Evolutionary conservation across 1,139 yeast species (phyloP), one percentile per base, ranked within the genome.

Genomic region (Saccharomyces pastorianus): DNA sequence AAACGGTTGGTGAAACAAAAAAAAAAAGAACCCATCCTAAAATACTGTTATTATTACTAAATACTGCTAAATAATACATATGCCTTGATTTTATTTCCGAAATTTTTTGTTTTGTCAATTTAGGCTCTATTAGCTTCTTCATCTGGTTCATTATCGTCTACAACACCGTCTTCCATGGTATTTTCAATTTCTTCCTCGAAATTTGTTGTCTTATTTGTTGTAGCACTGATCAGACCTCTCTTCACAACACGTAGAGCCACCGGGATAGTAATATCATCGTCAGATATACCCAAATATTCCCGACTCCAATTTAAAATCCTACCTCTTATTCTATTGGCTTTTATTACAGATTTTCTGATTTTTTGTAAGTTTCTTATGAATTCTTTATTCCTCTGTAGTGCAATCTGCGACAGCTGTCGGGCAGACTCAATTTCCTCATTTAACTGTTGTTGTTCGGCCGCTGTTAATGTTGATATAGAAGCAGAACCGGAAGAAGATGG

Each of bases 351-450:
- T 63, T 79, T 79, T 60, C 97, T 78, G 49, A 93, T 79, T 47
- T 77, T 80, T 26, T 81, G 75, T 67, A 93, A 75, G 59, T 90
- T 87, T 64, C 95, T 79, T 54, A 90, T 85, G 67, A 86, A 91
- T 70, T 93, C 98, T 67, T 88, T 91, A 64, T 89, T 89, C 66
- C 97, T 78, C 71, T 93, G 98, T 51, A 89, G 72, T 0, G 87
- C 87, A 50, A 85, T 81, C 60, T 84, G 89, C 3, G 85, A 76
- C 55, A 83, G 68, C 65, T 84, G 88, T 55, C 89, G 73, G 0
- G 85, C 76, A 51, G 82, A 85, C 60, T 83, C 87, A 2, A 86
- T 83, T 27, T 76, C 77, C 41, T 80, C 84, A 1, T 75, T 71
- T n/a, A 72, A 64, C 13, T 76, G 65, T 0, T 81, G 81, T 55